Evolutionary conservation across 2,329 filamentous ascomycete genomes (phyloP).

Genomic region (Monilinia vaccinii-corymbosi): DNA sequence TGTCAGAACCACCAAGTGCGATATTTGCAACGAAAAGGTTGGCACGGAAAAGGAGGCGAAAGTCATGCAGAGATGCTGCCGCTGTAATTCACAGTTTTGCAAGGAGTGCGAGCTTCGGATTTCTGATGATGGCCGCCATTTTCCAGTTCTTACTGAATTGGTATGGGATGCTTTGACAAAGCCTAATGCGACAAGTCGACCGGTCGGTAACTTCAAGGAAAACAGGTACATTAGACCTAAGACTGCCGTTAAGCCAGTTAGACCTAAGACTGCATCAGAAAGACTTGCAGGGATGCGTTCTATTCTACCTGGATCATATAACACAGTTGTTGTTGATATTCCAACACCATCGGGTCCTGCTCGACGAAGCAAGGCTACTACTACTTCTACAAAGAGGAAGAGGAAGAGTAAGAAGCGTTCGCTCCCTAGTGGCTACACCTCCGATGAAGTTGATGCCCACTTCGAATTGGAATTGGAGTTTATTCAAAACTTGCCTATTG

Average conservation of each 20-base stretch:
- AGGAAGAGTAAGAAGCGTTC: background rate
- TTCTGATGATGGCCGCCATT: background rate
- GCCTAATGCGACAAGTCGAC: background rate
- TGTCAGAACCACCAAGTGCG: conserved; percentile 4
- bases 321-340: background rate
- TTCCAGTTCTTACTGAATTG: background rate
- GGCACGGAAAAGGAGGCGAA: background rate
- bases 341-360: background rate
- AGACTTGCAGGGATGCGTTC: background rate
- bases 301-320: background rate
- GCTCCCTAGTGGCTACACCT: too few relatives aligned
- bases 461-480: background rate
- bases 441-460: background rate
- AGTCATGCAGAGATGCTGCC: background rate
- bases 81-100: background rate
- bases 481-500: background rate
- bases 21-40: background rate
- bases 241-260: background rate
- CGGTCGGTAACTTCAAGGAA: background rate
- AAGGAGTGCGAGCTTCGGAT: background rate
- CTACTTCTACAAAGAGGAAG: background rate
- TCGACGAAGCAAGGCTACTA: background rate
- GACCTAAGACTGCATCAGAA: background rate
- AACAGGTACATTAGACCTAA: background rate
- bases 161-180: background rate